Conservation (phyloP, 192 early-diverging fungal species). For the Coemansia sp. region DNA sequence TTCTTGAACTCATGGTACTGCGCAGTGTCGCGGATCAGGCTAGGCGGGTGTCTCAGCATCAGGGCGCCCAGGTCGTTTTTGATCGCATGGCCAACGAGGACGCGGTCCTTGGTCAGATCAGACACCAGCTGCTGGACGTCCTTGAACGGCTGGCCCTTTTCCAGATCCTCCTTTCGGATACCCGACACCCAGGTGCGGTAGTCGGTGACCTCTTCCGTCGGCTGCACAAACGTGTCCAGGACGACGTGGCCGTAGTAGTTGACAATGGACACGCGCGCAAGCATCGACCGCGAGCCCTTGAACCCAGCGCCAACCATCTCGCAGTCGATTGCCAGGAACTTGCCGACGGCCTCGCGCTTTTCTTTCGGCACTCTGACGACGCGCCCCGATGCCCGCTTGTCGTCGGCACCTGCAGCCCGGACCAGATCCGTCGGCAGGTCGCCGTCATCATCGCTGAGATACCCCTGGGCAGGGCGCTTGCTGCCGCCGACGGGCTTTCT, state of each 20-base stretch:
- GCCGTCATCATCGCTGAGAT: conserved; percentile 40
- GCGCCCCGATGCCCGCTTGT: neutral
- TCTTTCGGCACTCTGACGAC: conserved; percentile 9
- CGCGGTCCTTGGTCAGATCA: conserved; percentile 75
- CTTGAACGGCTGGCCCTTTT: conserved; percentile 64
- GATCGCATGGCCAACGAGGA: conserved; percentile 90
- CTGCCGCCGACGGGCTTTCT: conserved; percentile 13
- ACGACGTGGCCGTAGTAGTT: conserved; percentile 89
- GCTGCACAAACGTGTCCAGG: conserved; percentile 81
- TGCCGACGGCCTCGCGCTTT: conserved; percentile 58
- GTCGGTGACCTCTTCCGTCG: conserved; percentile 83
- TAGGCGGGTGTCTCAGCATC: conserved; percentile 74
- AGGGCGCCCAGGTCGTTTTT: conserved; percentile 83
- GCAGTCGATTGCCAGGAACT: conserved; percentile 95
- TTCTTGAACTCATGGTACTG: conserved; percentile 72
- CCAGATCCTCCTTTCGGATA: conserved; percentile 75
- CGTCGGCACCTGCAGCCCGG: conserved; percentile 5
- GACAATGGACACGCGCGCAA: conserved; percentile 90
- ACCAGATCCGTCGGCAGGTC: conserved; percentile 25
- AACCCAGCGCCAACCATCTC: conserved; percentile 98
- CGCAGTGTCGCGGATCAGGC: conserved; percentile 80
- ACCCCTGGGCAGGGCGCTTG: conserved; percentile 1
- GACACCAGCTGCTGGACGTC: conserved; percentile 78
- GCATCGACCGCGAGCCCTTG: conserved; percentile 73
- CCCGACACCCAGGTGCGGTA: conserved; percentile 92